Conservation (phyloP, 2,329 filamentous ascomycete genomes). For the Apiospora malaysiana region DNA sequence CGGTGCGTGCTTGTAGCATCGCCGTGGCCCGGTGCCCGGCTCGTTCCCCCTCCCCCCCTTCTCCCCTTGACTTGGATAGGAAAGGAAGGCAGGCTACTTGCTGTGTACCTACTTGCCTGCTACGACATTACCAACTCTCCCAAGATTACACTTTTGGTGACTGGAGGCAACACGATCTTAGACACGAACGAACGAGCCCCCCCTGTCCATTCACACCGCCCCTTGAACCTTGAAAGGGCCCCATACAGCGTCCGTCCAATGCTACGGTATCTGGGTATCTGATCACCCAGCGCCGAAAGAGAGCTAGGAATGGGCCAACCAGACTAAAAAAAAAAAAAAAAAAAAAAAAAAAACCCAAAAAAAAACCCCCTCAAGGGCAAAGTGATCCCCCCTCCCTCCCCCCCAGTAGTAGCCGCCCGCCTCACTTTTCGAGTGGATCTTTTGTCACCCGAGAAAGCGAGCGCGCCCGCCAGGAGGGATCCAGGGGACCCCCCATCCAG, state of each 20-base stretch:
- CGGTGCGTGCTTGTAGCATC: not conserved
- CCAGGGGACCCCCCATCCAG: not conserved
- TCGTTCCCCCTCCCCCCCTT: no score
- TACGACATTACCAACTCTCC: not conserved
- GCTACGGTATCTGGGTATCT: conserved; percentile 13
- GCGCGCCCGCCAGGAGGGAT: not conserved
- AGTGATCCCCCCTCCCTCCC: not conserved
- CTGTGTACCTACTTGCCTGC: not conserved
- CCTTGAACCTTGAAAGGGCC: not conserved
- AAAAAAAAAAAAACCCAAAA: not conserved
- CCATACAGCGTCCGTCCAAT: not conserved
- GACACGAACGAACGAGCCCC: not conserved
- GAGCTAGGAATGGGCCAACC: not conserved
- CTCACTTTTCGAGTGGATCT: conserved; percentile 11
- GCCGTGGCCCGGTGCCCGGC: not conserved
- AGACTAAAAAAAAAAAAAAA: not conserved
- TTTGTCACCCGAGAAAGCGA: not conserved
- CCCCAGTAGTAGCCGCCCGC: not conserved
- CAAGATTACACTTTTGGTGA: not conserved
- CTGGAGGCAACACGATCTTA: conserved; percentile 3
- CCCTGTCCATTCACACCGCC: conserved; percentile 8
- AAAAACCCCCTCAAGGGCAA: not conserved
- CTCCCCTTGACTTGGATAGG: not conserved
- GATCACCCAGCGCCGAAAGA: not conserved
- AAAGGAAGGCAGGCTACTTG: not conserved